Evolutionary conservation across 805 yeast genomes (phyloP).

Genomic region (Starmerella bombicola): DNA sequence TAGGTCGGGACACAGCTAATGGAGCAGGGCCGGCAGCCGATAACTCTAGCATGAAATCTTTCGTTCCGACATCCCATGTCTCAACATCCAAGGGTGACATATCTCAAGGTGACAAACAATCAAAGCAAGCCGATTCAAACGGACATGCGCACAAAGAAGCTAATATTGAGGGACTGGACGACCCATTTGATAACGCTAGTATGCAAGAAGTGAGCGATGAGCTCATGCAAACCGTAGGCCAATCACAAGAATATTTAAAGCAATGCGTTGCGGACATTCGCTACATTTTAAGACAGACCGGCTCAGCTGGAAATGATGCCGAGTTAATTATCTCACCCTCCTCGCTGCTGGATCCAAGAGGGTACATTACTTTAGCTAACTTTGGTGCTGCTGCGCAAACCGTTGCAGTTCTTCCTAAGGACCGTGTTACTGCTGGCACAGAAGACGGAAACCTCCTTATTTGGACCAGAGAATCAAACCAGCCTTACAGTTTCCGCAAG

Average conservation of each 20-base stretch:
- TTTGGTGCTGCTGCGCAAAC: slow-evolving; percentile 16
- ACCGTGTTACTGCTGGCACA: slow-evolving; percentile 17
- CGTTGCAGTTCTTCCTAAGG: slow-evolving; percentile 4
- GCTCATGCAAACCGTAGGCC: slow-evolving; percentile 8
- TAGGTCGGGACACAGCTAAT: neutral
- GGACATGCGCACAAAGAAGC: neutral
- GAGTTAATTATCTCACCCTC: slow-evolving; percentile 7
- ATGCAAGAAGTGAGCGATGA: slow-evolving; percentile 3
- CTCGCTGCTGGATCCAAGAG: slow-evolving; percentile 1
- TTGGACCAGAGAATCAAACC: slow-evolving; percentile 11
- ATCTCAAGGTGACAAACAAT: neutral
- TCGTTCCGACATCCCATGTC: neutral
- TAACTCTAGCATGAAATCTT: neutral
- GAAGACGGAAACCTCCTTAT: slow-evolving; percentile 16
- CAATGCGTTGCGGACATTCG: slow-evolving; percentile 30
- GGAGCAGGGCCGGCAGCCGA: neutral
- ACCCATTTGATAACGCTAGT: neutral
- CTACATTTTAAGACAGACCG: slow-evolving; percentile 14
- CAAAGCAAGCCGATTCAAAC: neutral
- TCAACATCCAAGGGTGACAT: neutral
- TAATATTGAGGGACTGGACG: neutral
- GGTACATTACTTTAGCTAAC: slow-evolving; percentile 16
- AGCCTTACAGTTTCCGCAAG: slow-evolving; percentile 1
- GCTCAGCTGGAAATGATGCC: slow-evolving; percentile 9
- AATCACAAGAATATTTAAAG: slow-evolving; percentile 23